phyloP scores from a whole-genome alignment of 1,284 basidiomycete species.

The Anthracocystis panici-leucophaei region DNA sequence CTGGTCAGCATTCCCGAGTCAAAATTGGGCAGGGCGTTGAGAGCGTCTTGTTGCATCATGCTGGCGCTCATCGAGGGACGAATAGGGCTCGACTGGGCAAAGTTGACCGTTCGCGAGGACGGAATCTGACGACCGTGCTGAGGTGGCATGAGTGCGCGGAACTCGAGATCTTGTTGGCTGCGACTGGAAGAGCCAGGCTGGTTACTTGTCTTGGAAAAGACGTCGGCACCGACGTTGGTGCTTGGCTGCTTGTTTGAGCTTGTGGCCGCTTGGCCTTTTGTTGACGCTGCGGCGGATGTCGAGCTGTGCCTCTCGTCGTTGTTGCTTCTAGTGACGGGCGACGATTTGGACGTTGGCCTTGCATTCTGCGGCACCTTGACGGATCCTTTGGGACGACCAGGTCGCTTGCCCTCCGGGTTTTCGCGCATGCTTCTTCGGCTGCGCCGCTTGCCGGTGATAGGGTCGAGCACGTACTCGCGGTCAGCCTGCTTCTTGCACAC shows the following conservation, averaged over 20 bases:
- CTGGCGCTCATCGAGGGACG: slow-evolving; percentile 39
- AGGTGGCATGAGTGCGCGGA: slow-evolving; percentile 25
- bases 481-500: slow-evolving; percentile 48
- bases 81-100: slow-evolving; percentile 56
- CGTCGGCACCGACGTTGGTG: slow-evolving; percentile 5
- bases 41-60: slow-evolving; percentile 35
- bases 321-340: slow-evolving; percentile 7
- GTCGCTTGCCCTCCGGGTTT: slow-evolving; percentile 48
- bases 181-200: background rate
- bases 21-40: slow-evolving; percentile 19
- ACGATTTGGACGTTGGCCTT: slow-evolving; percentile 18
- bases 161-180: slow-evolving; percentile 8
- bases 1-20: slow-evolving; percentile 32
- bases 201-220: background rate
- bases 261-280: background rate
- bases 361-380: slow-evolving; percentile 35
- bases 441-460: slow-evolving; percentile 51
- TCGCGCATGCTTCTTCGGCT: slow-evolving; percentile 56
- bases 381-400: slow-evolving; percentile 53
- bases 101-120: slow-evolving; percentile 23
- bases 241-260: slow-evolving; percentile 13
- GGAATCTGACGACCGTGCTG: slow-evolving; percentile 17
- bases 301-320: slow-evolving; percentile 13
- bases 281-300: slow-evolving; percentile 2
- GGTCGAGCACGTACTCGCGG: slow-evolving; percentile 43